Percentiles rank a stretch among this genome's conserved stretches.
phyloP scores from a whole-genome alignment of 352 stramenopile species.

The Phytopythium sindhum region DNA sequence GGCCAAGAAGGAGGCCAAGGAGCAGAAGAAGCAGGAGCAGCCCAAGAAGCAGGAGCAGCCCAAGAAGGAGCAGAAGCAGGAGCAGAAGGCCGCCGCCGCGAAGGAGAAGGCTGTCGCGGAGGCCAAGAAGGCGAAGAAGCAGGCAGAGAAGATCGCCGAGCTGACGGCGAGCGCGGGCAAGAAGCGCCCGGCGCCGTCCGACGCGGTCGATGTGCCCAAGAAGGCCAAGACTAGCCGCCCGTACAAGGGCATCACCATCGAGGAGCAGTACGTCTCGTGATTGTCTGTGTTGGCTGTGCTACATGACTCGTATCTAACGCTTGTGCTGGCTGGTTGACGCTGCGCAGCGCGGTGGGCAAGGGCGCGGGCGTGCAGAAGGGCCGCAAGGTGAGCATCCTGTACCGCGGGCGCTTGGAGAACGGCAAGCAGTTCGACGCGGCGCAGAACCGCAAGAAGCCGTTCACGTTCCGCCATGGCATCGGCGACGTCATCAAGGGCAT shows the following conservation, averaged over 20 bases:
- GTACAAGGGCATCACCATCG: constrained; percentile 81
- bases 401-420: constrained; percentile 76
- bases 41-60: constrained; percentile 18
- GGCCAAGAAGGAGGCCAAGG: constrained; percentile 22
- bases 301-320: constrained; percentile 3
- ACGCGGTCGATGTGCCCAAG: constrained; percentile 68
- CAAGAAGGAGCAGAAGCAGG: constrained; percentile 24
- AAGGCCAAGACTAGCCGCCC: constrained; percentile 66
- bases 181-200: constrained; percentile 60
- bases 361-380: constrained; percentile 49
- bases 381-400: constrained; percentile 79
- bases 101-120: constrained; percentile 36
- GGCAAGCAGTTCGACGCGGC: constrained; percentile 83
- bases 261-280: constrained; percentile 57
- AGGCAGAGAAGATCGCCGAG: constrained; percentile 50
- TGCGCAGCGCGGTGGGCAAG: constrained; percentile 65
- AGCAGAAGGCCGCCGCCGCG: constrained; percentile 20
- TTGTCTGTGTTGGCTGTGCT: no score
- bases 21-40: constrained; percentile 36
- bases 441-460: constrained; percentile 82
- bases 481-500: constrained; percentile 95
- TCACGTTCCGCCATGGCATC: constrained; percentile 80
- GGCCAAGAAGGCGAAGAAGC: constrained; percentile 55
- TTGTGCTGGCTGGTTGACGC: not conserved
- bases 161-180: constrained; percentile 40